phyloP scores from a whole-genome alignment of 192 early-diverging fungal genomes.

The Lobosporangium transversale region DNA sequence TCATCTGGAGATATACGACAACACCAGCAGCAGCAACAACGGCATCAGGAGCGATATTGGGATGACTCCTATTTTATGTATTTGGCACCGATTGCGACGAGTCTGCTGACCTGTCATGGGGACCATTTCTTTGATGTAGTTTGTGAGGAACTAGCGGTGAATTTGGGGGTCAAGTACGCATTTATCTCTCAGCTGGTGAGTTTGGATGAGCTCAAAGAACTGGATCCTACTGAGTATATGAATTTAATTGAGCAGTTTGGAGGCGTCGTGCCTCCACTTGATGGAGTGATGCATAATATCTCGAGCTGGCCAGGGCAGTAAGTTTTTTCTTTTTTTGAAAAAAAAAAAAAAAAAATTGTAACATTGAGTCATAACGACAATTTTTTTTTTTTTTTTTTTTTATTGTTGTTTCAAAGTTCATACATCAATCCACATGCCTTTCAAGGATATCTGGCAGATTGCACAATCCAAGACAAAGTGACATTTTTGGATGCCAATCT shows the following conservation, averaged over 20 bases:
- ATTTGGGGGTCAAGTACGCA: slow-evolving; percentile 46
- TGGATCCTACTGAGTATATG: slow-evolving; percentile 47
- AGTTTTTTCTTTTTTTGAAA: neutral
- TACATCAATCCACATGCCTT: slow-evolving; percentile 49
- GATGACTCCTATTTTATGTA: slow-evolving; percentile 33
- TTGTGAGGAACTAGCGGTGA: slow-evolving; percentile 25
- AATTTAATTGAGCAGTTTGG: slow-evolving; percentile 47
- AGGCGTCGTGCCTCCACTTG: slow-evolving; percentile 35
- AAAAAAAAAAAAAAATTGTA: neutral
- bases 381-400: neutral
- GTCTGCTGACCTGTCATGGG: slow-evolving; percentile 37
- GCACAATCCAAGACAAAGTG: slow-evolving; percentile 43
- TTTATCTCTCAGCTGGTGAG: slow-evolving; percentile 48
- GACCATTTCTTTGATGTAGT: slow-evolving; percentile 44
- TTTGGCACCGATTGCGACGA: slow-evolving; percentile 41
- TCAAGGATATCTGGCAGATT: slow-evolving; percentile 48
- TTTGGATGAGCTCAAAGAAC: slow-evolving; percentile 48
- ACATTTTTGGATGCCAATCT: slow-evolving; percentile 30
- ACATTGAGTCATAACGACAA: neutral
- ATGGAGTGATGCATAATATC: slow-evolving; percentile 52
- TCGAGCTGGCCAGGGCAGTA: slow-evolving; percentile 51
- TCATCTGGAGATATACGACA: no score
- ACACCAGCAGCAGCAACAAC: neutral
- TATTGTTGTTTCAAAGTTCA: slow-evolving; percentile 7
- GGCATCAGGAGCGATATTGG: slow-evolving; percentile 27